Conservation (phyloP, 106 monocot species). For the Allium sativum region DNA sequence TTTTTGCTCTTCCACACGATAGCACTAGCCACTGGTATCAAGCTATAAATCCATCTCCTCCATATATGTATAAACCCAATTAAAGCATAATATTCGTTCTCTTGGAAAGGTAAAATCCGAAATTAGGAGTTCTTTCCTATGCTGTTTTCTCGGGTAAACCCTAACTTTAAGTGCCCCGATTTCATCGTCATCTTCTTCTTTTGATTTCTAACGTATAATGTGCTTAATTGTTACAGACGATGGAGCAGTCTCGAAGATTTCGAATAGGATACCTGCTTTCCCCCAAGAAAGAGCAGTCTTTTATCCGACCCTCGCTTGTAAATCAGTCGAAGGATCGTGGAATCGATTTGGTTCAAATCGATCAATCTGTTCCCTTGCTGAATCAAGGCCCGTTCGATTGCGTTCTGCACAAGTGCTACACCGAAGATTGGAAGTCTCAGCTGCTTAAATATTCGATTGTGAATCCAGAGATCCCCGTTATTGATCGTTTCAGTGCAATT, state of each 20-base stretch:
- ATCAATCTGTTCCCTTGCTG: conserved; percentile 19
- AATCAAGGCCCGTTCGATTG: conserved; percentile 54
- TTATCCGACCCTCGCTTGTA: conserved; percentile 53
- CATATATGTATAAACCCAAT: too few species aligned
- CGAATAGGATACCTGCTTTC: conserved; percentile 43
- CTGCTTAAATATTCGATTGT: conserved; percentile 19
- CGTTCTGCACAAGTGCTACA: conserved; percentile 52
- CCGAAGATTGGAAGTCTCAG: conserved; percentile 30
- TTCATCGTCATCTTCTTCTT: background rate
- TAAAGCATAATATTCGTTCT: too few species aligned
- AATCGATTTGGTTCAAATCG: conserved; percentile 49
- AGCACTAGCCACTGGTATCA: too few species aligned
- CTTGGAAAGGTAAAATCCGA: too few species aligned
- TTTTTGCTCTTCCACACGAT: too few species aligned
- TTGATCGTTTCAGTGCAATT: conserved; percentile 44
- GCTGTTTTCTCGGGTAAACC: conserved; percentile 8
- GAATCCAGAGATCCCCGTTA: conserved; percentile 36
- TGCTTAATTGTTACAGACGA: conserved; percentile 5
- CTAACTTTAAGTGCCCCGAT: background rate
- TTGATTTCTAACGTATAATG: background rate
- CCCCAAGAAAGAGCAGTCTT: conserved; percentile 43
- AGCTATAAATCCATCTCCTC: too few species aligned
- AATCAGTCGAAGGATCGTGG: conserved; percentile 20
- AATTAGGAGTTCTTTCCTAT: background rate
- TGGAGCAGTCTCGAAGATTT: conserved; percentile 24